phyloP scores from a whole-genome alignment of 225 moss, liverwort and hornwort species.

The Sphagnum tenellum region DNA sequence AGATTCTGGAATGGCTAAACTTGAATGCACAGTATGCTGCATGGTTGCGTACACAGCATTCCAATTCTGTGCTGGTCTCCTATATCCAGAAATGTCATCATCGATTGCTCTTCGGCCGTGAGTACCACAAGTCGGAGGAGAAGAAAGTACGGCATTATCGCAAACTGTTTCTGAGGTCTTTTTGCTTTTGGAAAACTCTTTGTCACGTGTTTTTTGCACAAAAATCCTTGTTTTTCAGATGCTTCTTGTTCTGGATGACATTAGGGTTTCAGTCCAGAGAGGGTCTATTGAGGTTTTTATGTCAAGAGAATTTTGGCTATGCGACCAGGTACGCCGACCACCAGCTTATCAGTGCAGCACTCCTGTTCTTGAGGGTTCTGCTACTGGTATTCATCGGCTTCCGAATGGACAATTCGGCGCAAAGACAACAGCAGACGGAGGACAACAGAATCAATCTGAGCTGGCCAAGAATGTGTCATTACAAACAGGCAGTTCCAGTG shows the following conservation, averaged over 20 bases:
- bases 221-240: background rate
- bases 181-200: no score
- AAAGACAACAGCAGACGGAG: constrained; percentile 6
- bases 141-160: background rate
- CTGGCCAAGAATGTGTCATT: constrained; percentile 23
- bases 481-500: background rate
- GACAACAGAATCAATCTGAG: constrained; percentile 16
- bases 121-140: background rate
- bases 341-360: constrained; percentile 4
- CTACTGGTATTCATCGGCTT: constrained; percentile 24
- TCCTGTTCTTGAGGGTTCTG: constrained; percentile 13
- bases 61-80: constrained; percentile 64
- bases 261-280: background rate
- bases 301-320: no score
- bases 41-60: constrained; percentile 55
- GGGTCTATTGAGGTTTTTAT: no score
- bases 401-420: constrained; percentile 38
- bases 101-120: constrained; percentile 39
- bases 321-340: background rate
- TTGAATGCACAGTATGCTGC: constrained; percentile 52
- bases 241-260: background rate
- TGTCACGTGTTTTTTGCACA: no score
- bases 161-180: no score
- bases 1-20: constrained; percentile 74
- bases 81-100: constrained; percentile 94